A percentile compares a stretch with the other conserved stretches of the same genome.
These are phyloP conservation scores for Phyllosticta citrichinensis DNA, from an alignment of 2,329 filamentous ascomycete species.

Conservation along the genomic window DNA sequence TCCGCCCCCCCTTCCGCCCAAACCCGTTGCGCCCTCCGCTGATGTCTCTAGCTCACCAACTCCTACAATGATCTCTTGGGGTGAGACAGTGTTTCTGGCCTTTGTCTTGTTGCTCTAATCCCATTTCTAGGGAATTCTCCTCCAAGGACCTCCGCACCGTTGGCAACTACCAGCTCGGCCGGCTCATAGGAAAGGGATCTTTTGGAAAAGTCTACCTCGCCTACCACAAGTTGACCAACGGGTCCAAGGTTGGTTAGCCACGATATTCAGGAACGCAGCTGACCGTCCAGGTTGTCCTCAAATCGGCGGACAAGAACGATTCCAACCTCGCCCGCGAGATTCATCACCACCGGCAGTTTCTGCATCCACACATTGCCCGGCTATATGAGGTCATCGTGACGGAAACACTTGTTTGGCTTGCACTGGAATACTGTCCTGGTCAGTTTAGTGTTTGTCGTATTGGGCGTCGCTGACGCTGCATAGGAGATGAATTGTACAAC, in stretches of 20 bases:
- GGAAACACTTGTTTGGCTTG: constrained; percentile 88
- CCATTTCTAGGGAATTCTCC: constrained; percentile 70
- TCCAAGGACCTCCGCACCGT: constrained; percentile 84
- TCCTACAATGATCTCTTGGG: constrained; percentile 95
- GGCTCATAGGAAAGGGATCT: constrained; percentile 90
- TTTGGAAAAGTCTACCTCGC: constrained; percentile 98
- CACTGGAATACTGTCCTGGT: constrained; percentile 93
- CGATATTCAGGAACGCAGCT: constrained; percentile 11
- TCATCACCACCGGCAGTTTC: constrained; percentile 94
- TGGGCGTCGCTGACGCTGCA: background rate
- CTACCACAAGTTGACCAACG: constrained; percentile 94
- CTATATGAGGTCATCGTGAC: constrained; percentile 98
- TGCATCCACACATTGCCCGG: constrained; percentile 92
- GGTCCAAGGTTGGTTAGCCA: constrained; percentile 66
- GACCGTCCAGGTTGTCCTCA: constrained; percentile 78
- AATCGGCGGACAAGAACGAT: constrained; percentile 93
- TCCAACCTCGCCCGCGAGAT: constrained; percentile 94
- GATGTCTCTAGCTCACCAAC: constrained; percentile 63
- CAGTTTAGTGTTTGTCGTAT: constrained; percentile 20
- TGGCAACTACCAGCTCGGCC: constrained; percentile 87
- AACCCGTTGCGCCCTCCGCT: constrained; percentile 2
- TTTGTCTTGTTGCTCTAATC: background rate
- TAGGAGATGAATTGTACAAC: constrained; percentile 94
- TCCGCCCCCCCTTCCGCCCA: constrained; percentile 18
- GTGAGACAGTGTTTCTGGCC: constrained; percentile 43